A percentile compares a stretch with the other conserved stretches of the same genome.
Evolutionary conservation across 805 yeast genomes (phyloP).

Genomic region (Tetrapisispora fleetii): DNA sequence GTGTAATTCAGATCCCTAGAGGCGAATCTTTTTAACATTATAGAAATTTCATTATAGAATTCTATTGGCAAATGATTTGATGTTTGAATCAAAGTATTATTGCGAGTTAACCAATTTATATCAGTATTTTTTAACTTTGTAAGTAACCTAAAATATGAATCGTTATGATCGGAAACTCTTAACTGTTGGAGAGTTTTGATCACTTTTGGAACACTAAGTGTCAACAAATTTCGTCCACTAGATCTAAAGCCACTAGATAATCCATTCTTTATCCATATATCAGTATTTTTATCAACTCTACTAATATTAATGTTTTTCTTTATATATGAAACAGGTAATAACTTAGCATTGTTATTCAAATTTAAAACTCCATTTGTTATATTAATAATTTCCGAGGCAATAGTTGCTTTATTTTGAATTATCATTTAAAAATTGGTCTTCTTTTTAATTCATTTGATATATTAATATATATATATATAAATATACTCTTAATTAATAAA

Average conservation of each 20-base stretch:
- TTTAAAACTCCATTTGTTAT: neutral
- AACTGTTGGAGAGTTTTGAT: constrained; percentile 17
- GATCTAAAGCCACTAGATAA: neutral
- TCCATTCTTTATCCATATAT: constrained; percentile 1
- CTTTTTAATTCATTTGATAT: neutral
- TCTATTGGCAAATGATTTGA: constrained; percentile 14
- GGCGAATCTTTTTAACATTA: constrained; percentile 17
- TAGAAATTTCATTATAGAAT: constrained; percentile 19
- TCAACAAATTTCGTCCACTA: neutral
- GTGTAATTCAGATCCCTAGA: neutral
- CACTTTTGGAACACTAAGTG: constrained; percentile 7
- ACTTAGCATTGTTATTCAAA: too few relatives aligned
- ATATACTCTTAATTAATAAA: too few relatives aligned
- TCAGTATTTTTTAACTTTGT: constrained; percentile 14
- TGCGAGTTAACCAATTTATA: constrained; percentile 18
- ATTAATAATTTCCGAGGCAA: neutral
- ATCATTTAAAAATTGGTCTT: neutral
- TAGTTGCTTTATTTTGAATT: too few relatives aligned
- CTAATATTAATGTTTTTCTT: neutral
- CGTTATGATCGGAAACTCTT: constrained; percentile 10
- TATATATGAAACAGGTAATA: neutral
- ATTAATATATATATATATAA: too few relatives aligned
- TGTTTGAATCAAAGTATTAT: constrained; percentile 4
- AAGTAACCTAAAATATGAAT: constrained; percentile 16
- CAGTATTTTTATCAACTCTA: neutral